A percentile compares a stretch with the other conserved stretches of the same genome.
Evolutionary conservation across 768 basidiomycete species (phyloP).

Genomic region (Gloeopeniophorella convolvens): DNA sequence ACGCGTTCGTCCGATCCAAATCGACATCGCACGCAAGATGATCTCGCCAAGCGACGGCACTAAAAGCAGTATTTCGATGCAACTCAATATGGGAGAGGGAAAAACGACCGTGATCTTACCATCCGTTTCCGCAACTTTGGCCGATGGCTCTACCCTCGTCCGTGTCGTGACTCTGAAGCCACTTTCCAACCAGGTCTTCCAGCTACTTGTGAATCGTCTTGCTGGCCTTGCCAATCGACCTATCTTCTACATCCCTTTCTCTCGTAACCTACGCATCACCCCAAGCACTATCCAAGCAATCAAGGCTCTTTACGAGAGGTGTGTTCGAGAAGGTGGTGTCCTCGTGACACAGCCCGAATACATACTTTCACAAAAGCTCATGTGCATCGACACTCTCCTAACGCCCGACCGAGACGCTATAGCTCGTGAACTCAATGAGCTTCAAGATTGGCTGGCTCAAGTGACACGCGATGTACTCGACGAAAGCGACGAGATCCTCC

Average conservation of each 20-base stretch:
- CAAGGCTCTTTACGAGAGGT: slow-evolving; percentile 31
- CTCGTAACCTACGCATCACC: slow-evolving; percentile 30
- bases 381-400: slow-evolving; percentile 35
- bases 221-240: slow-evolving; percentile 39
- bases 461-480: slow-evolving; percentile 9
- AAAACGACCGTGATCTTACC: slow-evolving; percentile 49
- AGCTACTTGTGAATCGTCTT: slow-evolving; percentile 38
- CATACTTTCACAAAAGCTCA: slow-evolving; percentile 44
- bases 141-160: slow-evolving; percentile 37
- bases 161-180: slow-evolving; percentile 46
- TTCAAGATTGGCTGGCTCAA: not conserved
- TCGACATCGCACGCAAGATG: slow-evolving; percentile 40
- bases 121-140: slow-evolving; percentile 32
- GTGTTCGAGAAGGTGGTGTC: slow-evolving; percentile 34
- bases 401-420: not conserved
- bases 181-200: slow-evolving; percentile 42
- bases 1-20: slow-evolving; percentile 37
- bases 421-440: not conserved
- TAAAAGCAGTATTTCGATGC: slow-evolving; percentile 34
- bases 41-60: slow-evolving; percentile 35
- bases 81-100: slow-evolving; percentile 56
- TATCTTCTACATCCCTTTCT: slow-evolving; percentile 45
- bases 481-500: slow-evolving; percentile 32
- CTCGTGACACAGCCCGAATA: slow-evolving; percentile 48
- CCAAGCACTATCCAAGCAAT: slow-evolving; percentile 24